A percentile compares a stretch with the other conserved stretches of the same genome.
Conservation (phyloP, 2,329 filamentous ascomycete species). For the Pseudohalonectria lignicola region DNA sequence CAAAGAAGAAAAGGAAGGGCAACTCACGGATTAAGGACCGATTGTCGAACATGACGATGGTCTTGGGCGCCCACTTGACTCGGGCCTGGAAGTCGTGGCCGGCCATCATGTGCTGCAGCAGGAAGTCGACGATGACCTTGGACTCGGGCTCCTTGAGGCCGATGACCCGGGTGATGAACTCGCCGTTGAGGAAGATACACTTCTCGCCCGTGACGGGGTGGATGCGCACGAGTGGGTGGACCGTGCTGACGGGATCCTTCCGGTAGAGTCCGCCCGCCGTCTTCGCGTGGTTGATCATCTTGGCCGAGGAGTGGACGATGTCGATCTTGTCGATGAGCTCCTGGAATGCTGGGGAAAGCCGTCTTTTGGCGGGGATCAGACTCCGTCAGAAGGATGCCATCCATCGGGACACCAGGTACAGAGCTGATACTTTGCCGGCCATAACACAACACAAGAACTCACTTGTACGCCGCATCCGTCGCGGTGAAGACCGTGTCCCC, state of each 20-base stretch:
- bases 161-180: too few relatives aligned
- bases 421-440: too few relatives aligned
- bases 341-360: too few relatives aligned
- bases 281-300: slow-evolving; percentile 65
- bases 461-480: too few relatives aligned
- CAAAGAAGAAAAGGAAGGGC: too few relatives aligned
- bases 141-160: too few relatives aligned
- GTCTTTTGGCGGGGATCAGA: too few relatives aligned
- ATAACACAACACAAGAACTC: too few relatives aligned
- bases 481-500: slow-evolving; percentile 85
- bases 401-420: too few relatives aligned
- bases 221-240: slow-evolving; percentile 70
- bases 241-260: slow-evolving; percentile 62
- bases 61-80: slow-evolving; percentile 34
- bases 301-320: slow-evolving; percentile 70
- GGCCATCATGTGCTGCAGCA: slow-evolving; percentile 32
- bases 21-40: too few relatives aligned
- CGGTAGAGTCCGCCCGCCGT: slow-evolving; percentile 58
- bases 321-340: slow-evolving; percentile 70
- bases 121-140: slow-evolving; percentile 30
- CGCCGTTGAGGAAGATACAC: slow-evolving; percentile 73
- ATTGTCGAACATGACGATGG: slow-evolving; percentile 39
- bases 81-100: slow-evolving; percentile 35
- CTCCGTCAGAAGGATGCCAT: too few relatives aligned
- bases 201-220: slow-evolving; percentile 80